Base-by-base conservation (phyloP, 148 eudicot genomes). In the Camellia lanceoleosa region DNA sequence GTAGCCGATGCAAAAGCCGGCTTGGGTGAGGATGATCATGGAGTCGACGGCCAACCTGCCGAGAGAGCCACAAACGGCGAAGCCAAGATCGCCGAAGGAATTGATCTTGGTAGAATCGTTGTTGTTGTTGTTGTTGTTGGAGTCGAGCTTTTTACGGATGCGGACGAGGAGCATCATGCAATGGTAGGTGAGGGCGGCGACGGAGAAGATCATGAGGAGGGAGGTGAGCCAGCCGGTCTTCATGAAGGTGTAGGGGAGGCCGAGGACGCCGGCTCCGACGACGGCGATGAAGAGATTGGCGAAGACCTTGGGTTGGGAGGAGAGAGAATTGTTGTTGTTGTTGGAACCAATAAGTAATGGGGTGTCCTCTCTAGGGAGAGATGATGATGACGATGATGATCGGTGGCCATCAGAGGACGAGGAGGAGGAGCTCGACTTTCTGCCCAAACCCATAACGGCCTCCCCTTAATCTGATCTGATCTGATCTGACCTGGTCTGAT, bases 51-150 rank as follows among this genome's bases (percentile, higher is more conserved):
- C 58, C 46, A 77, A 79, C 7, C 90, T 79, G 8, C 94, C 92
- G 59, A 80, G 11, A 23, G 86, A 77, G 7, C 94, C 94, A 71
- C 90, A 91, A 18, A 91, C 92, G 59, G 85, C 41, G 55, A 73
- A 87, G 18, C 92, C 94, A 59, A 91, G 73, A 78, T 91, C 94
- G 71, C 94, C 94, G 81, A 91, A 91, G 23, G 94, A 91, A 10
- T 62, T 78, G 68, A 91, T 89, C 49, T 88, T 86, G 70, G 87
- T 30, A 30, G 38, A 30, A 74, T 61, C 83, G 82, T 68, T 76
- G 61, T 0, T 64, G 58, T 49, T 49, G 76, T 61, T 84, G 82
- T 68, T 76, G 61, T 0, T 64, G 58, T 49, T 49, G 38, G 89
- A 77, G 59, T 89, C 90, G 55, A 91, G 83, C 38, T 84, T 82